Base-by-base conservation (phyloP, 257 asterid species). In the Mentha longifolia region DNA sequence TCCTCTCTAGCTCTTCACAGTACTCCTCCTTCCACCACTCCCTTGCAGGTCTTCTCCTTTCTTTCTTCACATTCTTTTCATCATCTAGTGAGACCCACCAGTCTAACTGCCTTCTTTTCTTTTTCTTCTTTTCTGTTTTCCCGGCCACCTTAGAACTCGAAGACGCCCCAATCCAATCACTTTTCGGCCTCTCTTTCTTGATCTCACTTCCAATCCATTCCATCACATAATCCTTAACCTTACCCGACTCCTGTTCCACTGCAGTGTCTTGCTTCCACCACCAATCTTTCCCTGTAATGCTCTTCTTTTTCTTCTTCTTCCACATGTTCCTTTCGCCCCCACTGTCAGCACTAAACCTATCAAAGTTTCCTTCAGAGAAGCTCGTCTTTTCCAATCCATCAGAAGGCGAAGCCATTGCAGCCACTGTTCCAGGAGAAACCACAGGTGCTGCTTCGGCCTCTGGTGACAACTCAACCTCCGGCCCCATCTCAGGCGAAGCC, bases 21-120 rank as follows among this genome's bases (percentile, higher is more conserved):
- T 92, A 95, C 84, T 95, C 99, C 79, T 95, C 98, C 86, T 87
- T 95, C 99, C 99, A 95, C 99, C 99, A 95, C 78, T 92, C 99
- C 71, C 99, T 83, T 3, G 99, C 97, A 2, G 99, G 99, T 57
- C 96, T 72, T 76, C 99, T 88, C 85, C 79, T 89, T 47, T 85
- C 98, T 83, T 84, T 85, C 84, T 95, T 95, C 57, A 67, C 68
- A 16, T 74, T 81, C 77, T 87, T 92, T 20, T 92, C 97, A 33
- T 87, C 98, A 35, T 95, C 98, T 64, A 95, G 63, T 0, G 99
- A 88, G 25, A 81, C 89, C 98, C 99, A 95, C 99, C 99, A 95
- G 70, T 95, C 99, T 58, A 89, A 78, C 70, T 84, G 84, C 79
- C 85, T 86, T 35, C 77, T 74, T 45, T 79, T 78, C 74, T 80